Percentiles rank a stretch among this genome's conserved stretches.
Evolutionary conservation across 805 yeast genomes (phyloP).

Genomic region (Saccharomycopsis schoenii): DNA sequence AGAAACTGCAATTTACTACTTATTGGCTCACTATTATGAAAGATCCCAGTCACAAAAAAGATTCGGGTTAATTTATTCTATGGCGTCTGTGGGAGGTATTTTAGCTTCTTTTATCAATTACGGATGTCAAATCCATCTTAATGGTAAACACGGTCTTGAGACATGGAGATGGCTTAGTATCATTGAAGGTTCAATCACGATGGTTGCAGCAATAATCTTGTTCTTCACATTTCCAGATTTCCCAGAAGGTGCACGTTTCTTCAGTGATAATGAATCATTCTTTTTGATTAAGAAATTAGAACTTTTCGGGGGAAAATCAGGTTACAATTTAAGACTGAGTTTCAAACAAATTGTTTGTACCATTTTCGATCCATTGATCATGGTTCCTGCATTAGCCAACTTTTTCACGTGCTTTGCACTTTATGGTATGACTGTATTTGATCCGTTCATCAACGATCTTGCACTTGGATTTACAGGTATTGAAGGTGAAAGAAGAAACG

Average conservation of each 20-base stretch:
- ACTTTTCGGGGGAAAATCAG: constrained; percentile 40
- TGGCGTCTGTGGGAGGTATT: constrained; percentile 67
- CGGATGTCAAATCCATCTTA: constrained; percentile 27
- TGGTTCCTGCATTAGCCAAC: constrained; percentile 48
- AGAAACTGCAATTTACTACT: constrained; percentile 66
- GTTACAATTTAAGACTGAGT: constrained; percentile 38
- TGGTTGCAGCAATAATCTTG: constrained; percentile 24
- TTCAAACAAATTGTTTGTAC: constrained; percentile 35
- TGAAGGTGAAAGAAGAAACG: constrained; percentile 67
- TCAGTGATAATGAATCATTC: constrained; percentile 38
- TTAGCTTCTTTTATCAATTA: constrained; percentile 28
- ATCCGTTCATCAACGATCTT: constrained; percentile 35
- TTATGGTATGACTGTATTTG: constrained; percentile 68
- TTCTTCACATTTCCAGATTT: constrained; percentile 52
- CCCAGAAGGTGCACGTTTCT: constrained; percentile 56
- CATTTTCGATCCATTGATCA: constrained; percentile 49
- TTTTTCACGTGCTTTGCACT: constrained; percentile 51
- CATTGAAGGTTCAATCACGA: constrained; percentile 34
- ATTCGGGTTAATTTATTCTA: constrained; percentile 56
- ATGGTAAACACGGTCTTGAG: constrained; percentile 28
- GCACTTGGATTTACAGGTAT: constrained; percentile 51
- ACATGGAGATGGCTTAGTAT: constrained; percentile 46
- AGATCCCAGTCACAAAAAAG: constrained; percentile 58
- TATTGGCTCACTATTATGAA: constrained; percentile 55
- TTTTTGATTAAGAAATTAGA: constrained; percentile 51